These are phyloP conservation scores for Tricholoma saponaceum DNA, from an alignment of 768 basidiomycete genomes.

Conservation along the genomic window DNA sequence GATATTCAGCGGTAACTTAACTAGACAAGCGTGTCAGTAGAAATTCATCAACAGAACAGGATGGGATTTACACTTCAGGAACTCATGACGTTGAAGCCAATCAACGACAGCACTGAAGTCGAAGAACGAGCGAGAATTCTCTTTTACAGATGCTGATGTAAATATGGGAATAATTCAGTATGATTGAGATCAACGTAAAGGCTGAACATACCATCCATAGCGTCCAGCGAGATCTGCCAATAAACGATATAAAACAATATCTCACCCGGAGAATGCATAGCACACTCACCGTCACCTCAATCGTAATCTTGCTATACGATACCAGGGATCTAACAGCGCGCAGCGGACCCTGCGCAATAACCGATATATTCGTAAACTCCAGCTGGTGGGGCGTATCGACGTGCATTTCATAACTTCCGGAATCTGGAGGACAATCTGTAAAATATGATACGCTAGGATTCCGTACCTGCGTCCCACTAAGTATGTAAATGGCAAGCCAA, in stretches of 20 bases:
- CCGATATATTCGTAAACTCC: constrained; percentile 61
- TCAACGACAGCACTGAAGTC: constrained; percentile 82
- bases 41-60: background rate
- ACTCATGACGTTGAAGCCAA: constrained; percentile 87
- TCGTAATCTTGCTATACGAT: constrained; percentile 71
- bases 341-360: constrained; percentile 77
- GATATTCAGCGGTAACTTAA: constrained; percentile 87
- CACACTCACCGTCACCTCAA: constrained; percentile 61
- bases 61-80: constrained; percentile 75
- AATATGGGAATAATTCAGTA: constrained; percentile 1
- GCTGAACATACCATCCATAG: constrained; percentile 51
- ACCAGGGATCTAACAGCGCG: constrained; percentile 69
- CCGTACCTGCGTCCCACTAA: too few species aligned
- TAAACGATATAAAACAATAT: background rate
- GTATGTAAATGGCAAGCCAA: too few species aligned
- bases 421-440: too few species aligned
- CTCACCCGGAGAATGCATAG: background rate
- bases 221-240: constrained; percentile 81
- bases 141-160: constrained; percentile 47
- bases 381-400: constrained; percentile 75
- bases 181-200: background rate
- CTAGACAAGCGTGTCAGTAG: constrained; percentile 30
- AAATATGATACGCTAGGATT: too few species aligned
- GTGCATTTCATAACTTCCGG: too few species aligned
- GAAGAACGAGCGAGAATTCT: constrained; percentile 71